phyloP scores from a whole-genome alignment of 225 moss, liverwort and hornwort genomes.

The Polytrichum commune region DNA sequence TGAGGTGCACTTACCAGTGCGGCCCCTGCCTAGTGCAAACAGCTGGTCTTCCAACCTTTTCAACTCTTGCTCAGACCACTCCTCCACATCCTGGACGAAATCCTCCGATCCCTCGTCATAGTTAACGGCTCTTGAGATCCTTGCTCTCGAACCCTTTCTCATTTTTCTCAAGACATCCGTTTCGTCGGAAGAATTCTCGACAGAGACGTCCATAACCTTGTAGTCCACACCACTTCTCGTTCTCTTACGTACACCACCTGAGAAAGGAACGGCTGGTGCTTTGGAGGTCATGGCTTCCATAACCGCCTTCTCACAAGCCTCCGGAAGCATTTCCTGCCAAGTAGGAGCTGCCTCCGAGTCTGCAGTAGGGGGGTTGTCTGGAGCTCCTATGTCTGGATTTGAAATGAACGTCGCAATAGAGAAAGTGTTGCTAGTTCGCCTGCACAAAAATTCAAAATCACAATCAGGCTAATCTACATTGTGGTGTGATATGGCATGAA shows the following conservation, averaged over 20 bases:
- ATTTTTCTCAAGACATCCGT: conserved; percentile 32
- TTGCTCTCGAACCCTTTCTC: conserved; percentile 24
- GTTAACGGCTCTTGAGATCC: conserved; percentile 9
- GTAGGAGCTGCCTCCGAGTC: conserved; percentile 43
- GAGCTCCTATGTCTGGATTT: conserved; percentile 43
- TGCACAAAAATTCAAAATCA: conserved; percentile 20
- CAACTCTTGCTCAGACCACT: conserved; percentile 66
- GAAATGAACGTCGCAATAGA: conserved; percentile 75
- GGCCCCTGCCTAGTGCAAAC: conserved; percentile 51
- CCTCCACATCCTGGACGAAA: conserved; percentile 14
- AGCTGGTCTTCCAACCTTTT: conserved; percentile 71
- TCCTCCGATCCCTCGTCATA: conserved; percentile 18
- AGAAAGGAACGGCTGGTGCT: conserved; percentile 33
- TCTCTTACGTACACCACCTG: conserved; percentile 35
- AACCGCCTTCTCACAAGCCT: conserved; percentile 52
- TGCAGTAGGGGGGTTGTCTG: conserved; percentile 21
- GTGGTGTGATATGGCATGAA: no score
- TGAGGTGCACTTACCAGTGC: conserved; percentile 34
- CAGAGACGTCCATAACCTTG: conserved; percentile 29
- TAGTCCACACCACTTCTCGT: conserved; percentile 38
- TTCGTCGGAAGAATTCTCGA: conserved; percentile 45
- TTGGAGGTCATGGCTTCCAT: conserved; percentile 31
- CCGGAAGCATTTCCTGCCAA: conserved; percentile 71
- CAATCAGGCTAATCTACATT: no score
- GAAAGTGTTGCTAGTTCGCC: conserved; percentile 73